Evolutionary conservation across 768 basidiomycete genomes (phyloP).

Genomic region (Russula foetens): DNA sequence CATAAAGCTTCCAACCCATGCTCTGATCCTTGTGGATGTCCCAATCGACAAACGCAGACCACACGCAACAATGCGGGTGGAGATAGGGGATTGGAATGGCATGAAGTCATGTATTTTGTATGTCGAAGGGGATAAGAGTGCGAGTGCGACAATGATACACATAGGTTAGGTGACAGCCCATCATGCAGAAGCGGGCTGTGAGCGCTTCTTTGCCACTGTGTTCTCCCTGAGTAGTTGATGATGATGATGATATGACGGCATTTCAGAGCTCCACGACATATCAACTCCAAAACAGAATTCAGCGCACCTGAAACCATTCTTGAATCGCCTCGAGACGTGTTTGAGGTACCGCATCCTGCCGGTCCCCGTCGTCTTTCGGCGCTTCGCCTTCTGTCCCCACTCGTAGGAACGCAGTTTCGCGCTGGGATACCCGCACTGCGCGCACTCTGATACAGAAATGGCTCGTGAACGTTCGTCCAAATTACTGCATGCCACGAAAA

Average conservation of each 20-base stretch:
- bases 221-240: conserved; percentile 56
- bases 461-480: not conserved
- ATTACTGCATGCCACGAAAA: conserved; percentile 4
- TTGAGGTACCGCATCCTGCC: conserved; percentile 94
- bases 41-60: not conserved
- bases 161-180: conserved; percentile 20
- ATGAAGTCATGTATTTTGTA: conserved; percentile 28
- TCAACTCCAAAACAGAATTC: not conserved
- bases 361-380: conserved; percentile 98
- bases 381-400: conserved; percentile 99
- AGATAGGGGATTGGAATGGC: conserved; percentile 10
- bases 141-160: conserved; percentile 11
- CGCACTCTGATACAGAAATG: conserved; percentile 55
- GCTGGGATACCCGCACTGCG: conserved; percentile 92
- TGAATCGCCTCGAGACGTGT: conserved; percentile 89
- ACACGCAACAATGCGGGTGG: not conserved
- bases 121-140: conserved; percentile 18
- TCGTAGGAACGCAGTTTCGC: conserved; percentile 94
- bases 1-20: not conserved
- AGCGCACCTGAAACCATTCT: conserved; percentile 90
- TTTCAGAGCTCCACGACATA: not conserved
- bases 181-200: conserved; percentile 46
- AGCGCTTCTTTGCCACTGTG: conserved; percentile 80
- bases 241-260: conserved; percentile 5
- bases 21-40: not conserved